Evolutionary conservation across 768 basidiomycete genomes (phyloP).

Genomic region (Dictyophora rubrovolvata): DNA sequence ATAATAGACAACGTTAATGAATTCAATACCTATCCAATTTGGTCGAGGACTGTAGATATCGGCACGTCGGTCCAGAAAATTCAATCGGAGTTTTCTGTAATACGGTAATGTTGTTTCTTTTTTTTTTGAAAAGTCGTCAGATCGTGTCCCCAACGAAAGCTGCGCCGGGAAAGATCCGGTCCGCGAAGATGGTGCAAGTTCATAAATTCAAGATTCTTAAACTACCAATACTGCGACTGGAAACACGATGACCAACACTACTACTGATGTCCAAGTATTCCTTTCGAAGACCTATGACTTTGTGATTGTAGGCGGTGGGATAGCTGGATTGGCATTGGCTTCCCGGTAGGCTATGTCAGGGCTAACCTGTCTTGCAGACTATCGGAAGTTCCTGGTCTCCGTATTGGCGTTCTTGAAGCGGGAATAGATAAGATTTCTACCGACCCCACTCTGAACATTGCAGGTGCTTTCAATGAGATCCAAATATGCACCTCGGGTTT

Average conservation of each 20-base stretch:
- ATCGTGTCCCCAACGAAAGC: not conserved
- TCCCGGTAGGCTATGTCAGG: not conserved
- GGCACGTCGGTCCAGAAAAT: constrained; percentile 28
- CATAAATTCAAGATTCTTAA: not conserved
- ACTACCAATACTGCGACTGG: not conserved
- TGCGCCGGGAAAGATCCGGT: not conserved
- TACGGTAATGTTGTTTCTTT: no score
- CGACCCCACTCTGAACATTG: not conserved
- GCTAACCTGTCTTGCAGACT: not conserved
- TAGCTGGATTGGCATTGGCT: not conserved
- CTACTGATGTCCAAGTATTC: not conserved
- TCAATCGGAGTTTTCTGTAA: constrained; percentile 2
- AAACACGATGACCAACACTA: not conserved
- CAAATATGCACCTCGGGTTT: not conserved
- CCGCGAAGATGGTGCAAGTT: not conserved
- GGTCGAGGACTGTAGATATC: constrained; percentile 20
- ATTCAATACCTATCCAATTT: not conserved
- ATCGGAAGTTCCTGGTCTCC: not conserved
- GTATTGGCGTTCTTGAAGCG: not conserved
- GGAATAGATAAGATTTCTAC: not conserved
- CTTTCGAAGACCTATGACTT: not conserved
- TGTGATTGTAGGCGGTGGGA: not conserved
- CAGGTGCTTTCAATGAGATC: not conserved
- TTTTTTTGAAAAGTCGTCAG: no score
- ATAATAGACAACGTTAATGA: no score